Percentiles rank a stretch among this genome's conserved stretches.
Conservation (phyloP, 306 rosid genomes). For the Rosa rugosa region DNA sequence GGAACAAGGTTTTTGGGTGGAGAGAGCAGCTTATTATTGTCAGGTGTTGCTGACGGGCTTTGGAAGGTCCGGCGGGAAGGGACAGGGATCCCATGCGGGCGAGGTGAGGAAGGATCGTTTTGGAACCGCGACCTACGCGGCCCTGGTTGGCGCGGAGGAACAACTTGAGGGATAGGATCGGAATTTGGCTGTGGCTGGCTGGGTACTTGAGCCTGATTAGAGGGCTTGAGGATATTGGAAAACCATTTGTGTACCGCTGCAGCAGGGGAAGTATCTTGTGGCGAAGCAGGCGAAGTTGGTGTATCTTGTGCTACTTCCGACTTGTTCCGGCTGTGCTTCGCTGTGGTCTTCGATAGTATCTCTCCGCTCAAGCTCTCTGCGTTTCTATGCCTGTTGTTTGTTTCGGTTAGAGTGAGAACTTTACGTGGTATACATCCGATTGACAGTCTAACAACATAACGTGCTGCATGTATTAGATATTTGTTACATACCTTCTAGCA, state of each 20-base stretch:
- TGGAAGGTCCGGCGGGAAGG: slow-evolving; percentile 41
- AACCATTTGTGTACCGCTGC: slow-evolving; percentile 62
- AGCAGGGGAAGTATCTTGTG: slow-evolving; percentile 37
- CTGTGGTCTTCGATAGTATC: slow-evolving; percentile 59
- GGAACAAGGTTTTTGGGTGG: slow-evolving; percentile 70
- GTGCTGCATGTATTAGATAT: not conserved
- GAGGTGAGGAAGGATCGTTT: slow-evolving; percentile 50
- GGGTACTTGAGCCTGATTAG: slow-evolving; percentile 25
- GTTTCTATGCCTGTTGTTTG: slow-evolving; percentile 34
- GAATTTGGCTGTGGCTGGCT: slow-evolving; percentile 13
- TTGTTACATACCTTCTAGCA: slow-evolving; percentile 58
- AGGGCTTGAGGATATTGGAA: slow-evolving; percentile 53
- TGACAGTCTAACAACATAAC: not conserved
- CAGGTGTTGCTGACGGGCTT: slow-evolving; percentile 20
- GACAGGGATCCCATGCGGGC: slow-evolving; percentile 38
- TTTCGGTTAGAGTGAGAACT: not conserved
- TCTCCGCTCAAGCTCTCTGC: slow-evolving; percentile 72
- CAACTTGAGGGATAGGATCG: slow-evolving; percentile 36
- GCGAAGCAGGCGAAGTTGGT: slow-evolving; percentile 1
- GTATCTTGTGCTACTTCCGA: slow-evolving; percentile 32
- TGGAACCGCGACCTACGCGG: slow-evolving; percentile 66
- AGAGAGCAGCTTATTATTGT: slow-evolving; percentile 42
- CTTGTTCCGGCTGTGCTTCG: slow-evolving; percentile 51
- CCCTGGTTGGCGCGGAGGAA: slow-evolving; percentile 48
- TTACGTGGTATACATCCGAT: not conserved